Evolutionary conservation across 768 basidiomycete species (phyloP).

Genomic region (Tubosaeta brunneosetosa): DNA sequence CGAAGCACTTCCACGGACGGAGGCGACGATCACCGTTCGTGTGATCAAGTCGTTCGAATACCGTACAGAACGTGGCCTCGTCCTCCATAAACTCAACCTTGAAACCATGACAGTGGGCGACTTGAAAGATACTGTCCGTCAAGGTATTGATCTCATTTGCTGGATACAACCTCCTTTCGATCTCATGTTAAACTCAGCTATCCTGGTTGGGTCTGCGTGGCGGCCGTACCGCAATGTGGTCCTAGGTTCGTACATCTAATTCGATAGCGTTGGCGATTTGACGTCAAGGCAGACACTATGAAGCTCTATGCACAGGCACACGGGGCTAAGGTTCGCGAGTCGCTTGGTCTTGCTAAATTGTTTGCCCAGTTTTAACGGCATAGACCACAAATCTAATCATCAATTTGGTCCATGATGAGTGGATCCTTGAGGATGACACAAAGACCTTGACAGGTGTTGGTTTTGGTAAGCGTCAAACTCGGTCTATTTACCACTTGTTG

Average conservation of each 20-base stretch:
- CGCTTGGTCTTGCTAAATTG: neutral
- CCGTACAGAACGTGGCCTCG: constrained; percentile 82
- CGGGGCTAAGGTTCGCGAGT: constrained; percentile 70
- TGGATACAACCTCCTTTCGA: neutral
- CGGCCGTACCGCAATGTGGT: constrained; percentile 76
- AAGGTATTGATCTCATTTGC: constrained; percentile 43
- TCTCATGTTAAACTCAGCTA: constrained; percentile 40
- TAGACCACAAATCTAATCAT: constrained; percentile 98
- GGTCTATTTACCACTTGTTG: neutral
- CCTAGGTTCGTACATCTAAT: constrained; percentile 51
- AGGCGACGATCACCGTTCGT: constrained; percentile 84
- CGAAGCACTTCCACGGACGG: constrained; percentile 58
- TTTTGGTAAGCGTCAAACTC: constrained; percentile 56
- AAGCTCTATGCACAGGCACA: constrained; percentile 95
- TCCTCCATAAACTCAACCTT: constrained; percentile 79
- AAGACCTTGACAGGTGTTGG: constrained; percentile 65
- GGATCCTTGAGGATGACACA: constrained; percentile 72
- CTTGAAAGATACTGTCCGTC: constrained; percentile 66
- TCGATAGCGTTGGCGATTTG: neutral
- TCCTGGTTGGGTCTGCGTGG: constrained; percentile 75
- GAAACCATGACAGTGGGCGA: constrained; percentile 70
- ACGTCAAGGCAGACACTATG: constrained; percentile 64
- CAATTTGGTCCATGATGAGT: constrained; percentile 93
- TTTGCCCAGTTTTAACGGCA: neutral
- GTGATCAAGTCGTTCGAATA: constrained; percentile 95